A percentile compares a stretch with the other conserved stretches of the same genome.
phyloP scores from a whole-genome alignment of 768 basidiomycete species.

The Mycena sanguinolenta region DNA sequence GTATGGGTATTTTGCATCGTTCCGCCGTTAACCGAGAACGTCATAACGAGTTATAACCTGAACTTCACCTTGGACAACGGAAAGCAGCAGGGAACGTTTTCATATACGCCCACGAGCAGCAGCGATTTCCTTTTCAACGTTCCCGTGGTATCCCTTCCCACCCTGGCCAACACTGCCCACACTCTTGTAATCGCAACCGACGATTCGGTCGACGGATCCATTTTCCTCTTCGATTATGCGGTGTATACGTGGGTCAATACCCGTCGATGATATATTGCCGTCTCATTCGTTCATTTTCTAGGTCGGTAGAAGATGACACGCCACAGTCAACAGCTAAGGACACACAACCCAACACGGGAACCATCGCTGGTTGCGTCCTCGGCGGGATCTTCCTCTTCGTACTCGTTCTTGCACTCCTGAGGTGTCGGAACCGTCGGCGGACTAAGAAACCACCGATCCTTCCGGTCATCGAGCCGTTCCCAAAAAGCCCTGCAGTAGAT shows the following conservation, averaged over 20 bases:
- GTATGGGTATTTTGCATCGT: slow-evolving; percentile 32
- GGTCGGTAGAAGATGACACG: background rate
- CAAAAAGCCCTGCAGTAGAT: background rate
- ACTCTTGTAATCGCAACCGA: slow-evolving; percentile 25
- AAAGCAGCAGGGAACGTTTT: background rate
- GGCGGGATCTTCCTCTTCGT: slow-evolving; percentile 17
- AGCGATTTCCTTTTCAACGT: slow-evolving; percentile 26
- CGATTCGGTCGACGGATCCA: slow-evolving; percentile 17
- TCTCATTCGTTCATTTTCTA: background rate
- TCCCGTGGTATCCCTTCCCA: slow-evolving; percentile 23
- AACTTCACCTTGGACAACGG: slow-evolving; percentile 28
- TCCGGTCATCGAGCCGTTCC: slow-evolving; percentile 15
- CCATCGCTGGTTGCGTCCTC: slow-evolving; percentile 21
- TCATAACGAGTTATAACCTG: slow-evolving; percentile 16
- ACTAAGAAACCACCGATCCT: background rate
- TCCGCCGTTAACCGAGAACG: slow-evolving; percentile 9
- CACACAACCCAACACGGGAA: background rate
- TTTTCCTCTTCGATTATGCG: slow-evolving; percentile 35
- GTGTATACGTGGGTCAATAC: slow-evolving; percentile 33
- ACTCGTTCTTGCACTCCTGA: background rate
- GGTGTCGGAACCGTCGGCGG: background rate
- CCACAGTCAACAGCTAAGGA: too few relatives aligned
- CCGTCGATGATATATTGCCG: background rate
- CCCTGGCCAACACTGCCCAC: slow-evolving; percentile 22
- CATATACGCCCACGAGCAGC: slow-evolving; percentile 10